phyloP scores from a whole-genome alignment of 73 alveolate genomes.

The Paramecium octaurelia region DNA sequence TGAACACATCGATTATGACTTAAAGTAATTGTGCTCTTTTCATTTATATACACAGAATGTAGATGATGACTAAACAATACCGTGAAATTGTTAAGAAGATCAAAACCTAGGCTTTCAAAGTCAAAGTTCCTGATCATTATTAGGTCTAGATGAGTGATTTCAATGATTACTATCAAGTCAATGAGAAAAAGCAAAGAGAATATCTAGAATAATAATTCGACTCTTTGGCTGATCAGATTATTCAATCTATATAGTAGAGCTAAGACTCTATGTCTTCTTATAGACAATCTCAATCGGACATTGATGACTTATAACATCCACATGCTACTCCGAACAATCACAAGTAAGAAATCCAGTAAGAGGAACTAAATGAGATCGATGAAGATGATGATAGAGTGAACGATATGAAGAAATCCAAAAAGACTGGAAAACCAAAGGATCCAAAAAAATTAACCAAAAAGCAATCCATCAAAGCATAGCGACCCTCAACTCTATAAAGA shows the following conservation, averaged over 20 bases:
- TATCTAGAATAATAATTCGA: neutral
- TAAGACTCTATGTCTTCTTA: neutral
- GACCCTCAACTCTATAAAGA: neutral
- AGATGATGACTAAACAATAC: neutral
- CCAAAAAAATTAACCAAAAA: neutral
- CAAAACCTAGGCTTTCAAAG: neutral
- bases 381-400: neutral
- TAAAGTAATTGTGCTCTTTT: neutral
- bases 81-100: neutral
- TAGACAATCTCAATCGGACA: neutral
- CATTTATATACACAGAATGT: neutral
- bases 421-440: neutral
- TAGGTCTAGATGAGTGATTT: neutral
- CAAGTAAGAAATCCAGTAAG: neutral
- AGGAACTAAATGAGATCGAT: neutral
- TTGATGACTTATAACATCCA: neutral
- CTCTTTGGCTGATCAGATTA: neutral
- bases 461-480: neutral
- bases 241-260: neutral
- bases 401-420: neutral
- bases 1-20: conserved; percentile 10
- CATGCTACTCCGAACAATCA: neutral
- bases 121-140: neutral
- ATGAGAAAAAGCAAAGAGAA: neutral
- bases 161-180: neutral